phyloP scores from a whole-genome alignment of 768 basidiomycete genomes.

The Auriscalpium vulgare region DNA sequence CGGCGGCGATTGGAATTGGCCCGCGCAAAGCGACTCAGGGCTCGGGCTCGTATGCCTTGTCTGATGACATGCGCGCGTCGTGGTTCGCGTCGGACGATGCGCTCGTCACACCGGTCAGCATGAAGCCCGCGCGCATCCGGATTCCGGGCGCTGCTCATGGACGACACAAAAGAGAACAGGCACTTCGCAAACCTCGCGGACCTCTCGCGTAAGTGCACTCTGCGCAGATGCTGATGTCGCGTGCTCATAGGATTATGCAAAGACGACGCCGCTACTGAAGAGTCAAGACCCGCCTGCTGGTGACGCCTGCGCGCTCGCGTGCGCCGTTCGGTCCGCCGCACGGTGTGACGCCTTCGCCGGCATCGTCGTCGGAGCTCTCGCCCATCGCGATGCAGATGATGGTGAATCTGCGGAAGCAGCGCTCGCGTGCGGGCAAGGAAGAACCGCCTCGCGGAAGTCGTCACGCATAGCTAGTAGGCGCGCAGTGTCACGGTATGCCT shows the following conservation, averaged over 20 bases:
- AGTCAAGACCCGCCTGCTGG: slow-evolving; percentile 22
- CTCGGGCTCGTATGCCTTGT: slow-evolving; percentile 4
- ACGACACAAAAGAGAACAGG: slow-evolving; percentile 10
- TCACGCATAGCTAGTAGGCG: not conserved
- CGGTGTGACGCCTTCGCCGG: slow-evolving; percentile 44
- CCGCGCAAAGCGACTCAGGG: slow-evolving; percentile 6
- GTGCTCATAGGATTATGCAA: too few relatives aligned
- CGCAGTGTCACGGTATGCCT: too few relatives aligned
- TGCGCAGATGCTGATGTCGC: too few relatives aligned
- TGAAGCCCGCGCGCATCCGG: not conserved
- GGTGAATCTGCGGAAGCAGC: slow-evolving; percentile 45
- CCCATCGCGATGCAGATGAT: slow-evolving; percentile 62
- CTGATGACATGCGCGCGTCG: not conserved
- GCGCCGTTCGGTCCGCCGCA: slow-evolving; percentile 27
- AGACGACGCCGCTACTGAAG: not conserved
- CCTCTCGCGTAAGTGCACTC: too few relatives aligned
- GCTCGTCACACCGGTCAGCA: too few relatives aligned
- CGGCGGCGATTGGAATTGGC: too few relatives aligned
- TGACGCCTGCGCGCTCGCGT: slow-evolving; percentile 38
- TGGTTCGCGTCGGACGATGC: too few relatives aligned
- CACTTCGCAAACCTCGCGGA: too few relatives aligned
- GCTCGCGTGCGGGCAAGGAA: slow-evolving; percentile 17
- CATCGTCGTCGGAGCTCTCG: slow-evolving; percentile 68
- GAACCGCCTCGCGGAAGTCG: not conserved
- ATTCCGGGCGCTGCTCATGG: not conserved